Base-by-base conservation (phyloP, 768 basidiomycete genomes). In the Agrocybe pediades region DNA sequence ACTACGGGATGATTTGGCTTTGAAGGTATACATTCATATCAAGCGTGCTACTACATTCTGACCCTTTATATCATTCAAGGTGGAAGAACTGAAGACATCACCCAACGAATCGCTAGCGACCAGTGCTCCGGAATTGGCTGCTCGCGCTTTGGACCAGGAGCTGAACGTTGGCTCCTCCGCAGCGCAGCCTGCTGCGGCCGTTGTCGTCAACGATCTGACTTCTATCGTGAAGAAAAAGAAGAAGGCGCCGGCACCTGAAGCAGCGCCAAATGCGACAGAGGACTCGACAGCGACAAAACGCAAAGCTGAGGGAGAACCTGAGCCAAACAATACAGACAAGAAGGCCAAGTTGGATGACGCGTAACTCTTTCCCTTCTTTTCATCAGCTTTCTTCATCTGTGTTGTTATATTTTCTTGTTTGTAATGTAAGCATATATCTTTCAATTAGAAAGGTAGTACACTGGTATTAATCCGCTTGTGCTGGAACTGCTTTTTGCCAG, bases 201-300 rank as follows among this genome's bases (percentile, higher is more conserved):
- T 33, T n/a, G 71, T 75, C 15, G 86, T 96, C 40, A 91, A 93
- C 60, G 92, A 96, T 62, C 72, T 96, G 41, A 95, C 91, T 1
- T 81, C 82, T 6, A 87, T 91, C 63, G 91, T 96, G 44, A 86
- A 84, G 67, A 94, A 92, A 76, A 98, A 95, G 78, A 93, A 92
- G 69, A 88, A 87, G 20, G 51, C 44, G 3, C 26, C 46, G 20
- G 51, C 44, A 2, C 26, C 46, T 17, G 43, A 19, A 26, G 41
- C 27, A 30, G 25, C 30, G 17, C n/a, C 53, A 66, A 80, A 80
- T 61, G 62, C 71, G 1, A 54, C 67, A 3, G 71, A 72, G n/a
- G 71, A 70, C 8, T 65, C 73, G 19, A 68, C 67, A 13, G 68
- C 72, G 2, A 62, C 63, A 11, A 93, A 92, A 68, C 83, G 90